A percentile compares a stretch with the other conserved stretches of the same genome.
These are phyloP conservation scores for Pelargonium fulgidum DNA, from an alignment of 441 rosid species.

Conservation along the genomic window DNA sequence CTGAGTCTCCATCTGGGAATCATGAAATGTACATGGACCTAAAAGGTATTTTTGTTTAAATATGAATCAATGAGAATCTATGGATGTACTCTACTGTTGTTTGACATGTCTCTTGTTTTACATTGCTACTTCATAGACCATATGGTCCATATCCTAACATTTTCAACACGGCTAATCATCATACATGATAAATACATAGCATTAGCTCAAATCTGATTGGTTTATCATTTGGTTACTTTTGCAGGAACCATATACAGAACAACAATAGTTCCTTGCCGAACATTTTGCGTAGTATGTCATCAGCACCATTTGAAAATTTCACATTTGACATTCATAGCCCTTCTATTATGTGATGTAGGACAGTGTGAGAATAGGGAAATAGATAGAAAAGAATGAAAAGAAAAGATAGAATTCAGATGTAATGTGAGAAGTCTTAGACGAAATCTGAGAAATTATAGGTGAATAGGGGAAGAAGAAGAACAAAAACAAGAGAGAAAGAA, in stretches of 20 bases:
- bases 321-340: constrained; percentile 5
- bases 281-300: constrained; percentile 74
- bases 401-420: no score
- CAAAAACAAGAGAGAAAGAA: no score
- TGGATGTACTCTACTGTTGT: not conserved
- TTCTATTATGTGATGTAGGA: not conserved
- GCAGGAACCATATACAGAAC: constrained; percentile 92
- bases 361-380: no score
- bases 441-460: no score
- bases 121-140: constrained; percentile 10
- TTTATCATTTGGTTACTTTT: constrained; percentile 23
- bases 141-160: constrained; percentile 4
- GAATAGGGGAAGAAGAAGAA: no score
- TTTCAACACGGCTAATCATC: constrained; percentile 1
- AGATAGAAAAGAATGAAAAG: no score
- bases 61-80: constrained; percentile 12
- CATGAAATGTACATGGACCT: constrained; percentile 71
- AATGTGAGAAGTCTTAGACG: no score
- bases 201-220: constrained; percentile 18
- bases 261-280: constrained; percentile 77
- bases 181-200: constrained; percentile 14
- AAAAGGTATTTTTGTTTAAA: constrained; percentile 48
- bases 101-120: not conserved
- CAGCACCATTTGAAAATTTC: constrained; percentile 18
- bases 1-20: constrained; percentile 44